Conservation (phyloP, 2,329 filamentous ascomycete species). For the Penicillium palitans region DNA sequence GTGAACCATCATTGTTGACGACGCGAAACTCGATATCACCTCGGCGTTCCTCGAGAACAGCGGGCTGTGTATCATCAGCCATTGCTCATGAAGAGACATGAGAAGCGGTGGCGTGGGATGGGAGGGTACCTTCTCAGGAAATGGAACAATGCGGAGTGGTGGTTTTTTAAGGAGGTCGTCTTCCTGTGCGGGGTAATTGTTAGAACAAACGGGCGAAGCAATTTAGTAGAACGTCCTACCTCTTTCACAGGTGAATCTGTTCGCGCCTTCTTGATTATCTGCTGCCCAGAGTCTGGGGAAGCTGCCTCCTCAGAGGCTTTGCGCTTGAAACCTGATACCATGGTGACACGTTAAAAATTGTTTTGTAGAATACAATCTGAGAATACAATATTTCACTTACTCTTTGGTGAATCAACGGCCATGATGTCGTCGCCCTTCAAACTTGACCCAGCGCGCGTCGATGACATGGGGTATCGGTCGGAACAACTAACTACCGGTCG, state of each 20-base stretch:
- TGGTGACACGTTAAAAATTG: background rate
- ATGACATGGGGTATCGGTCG: constrained; percentile 14
- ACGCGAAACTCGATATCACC: constrained; percentile 96
- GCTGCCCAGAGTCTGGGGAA: constrained; percentile 45
- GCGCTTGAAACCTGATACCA: constrained; percentile 43
- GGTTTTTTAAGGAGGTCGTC: constrained; percentile 50
- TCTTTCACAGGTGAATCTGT: constrained; percentile 48
- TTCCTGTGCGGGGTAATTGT: constrained; percentile 33
- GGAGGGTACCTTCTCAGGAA: constrained; percentile 74
- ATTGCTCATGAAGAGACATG: constrained; percentile 20
- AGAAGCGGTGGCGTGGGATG: background rate
- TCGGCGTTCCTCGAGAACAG: constrained; percentile 87
- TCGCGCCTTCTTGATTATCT: constrained; percentile 49
- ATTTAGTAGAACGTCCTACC: constrained; percentile 23
- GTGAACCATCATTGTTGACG: constrained; percentile 90
- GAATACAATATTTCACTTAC: constrained; percentile 26
- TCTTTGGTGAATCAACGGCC: constrained; percentile 32
- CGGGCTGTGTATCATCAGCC: constrained; percentile 57
- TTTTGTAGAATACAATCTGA: background rate
- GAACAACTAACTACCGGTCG: constrained; percentile 15
- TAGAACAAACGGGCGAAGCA: background rate
- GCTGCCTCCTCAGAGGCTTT: constrained; percentile 53
- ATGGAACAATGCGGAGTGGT: constrained; percentile 68
- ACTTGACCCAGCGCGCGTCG: background rate
- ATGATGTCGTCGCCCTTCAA: constrained; percentile 12